Conservation (phyloP, 805 yeast genomes). For the Yarrowia porcina region DNA sequence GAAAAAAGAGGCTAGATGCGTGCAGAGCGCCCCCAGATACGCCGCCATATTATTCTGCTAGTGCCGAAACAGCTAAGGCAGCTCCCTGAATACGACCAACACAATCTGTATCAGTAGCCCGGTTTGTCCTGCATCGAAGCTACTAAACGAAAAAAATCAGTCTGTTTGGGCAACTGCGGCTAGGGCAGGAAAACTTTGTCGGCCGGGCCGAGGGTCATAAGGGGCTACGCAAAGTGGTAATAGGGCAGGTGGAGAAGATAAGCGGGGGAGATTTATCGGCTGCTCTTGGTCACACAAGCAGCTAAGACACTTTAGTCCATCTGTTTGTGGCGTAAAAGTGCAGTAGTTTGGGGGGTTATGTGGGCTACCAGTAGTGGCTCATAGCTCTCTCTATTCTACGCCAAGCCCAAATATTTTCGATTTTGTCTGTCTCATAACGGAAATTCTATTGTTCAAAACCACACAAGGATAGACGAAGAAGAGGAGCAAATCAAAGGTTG, state of each 20-base stretch:
- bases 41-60: background rate
- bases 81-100: conserved; percentile 20
- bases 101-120: conserved; percentile 10
- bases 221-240: background rate
- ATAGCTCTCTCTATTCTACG: background rate
- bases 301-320: background rate
- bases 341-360: background rate
- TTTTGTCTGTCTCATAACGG: conserved; percentile 12
- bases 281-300: background rate
- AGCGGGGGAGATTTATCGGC: too few species aligned
- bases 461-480: background rate
- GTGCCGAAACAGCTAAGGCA: conserved; percentile 13
- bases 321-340: background rate
- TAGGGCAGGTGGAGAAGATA: background rate
- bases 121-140: conserved; percentile 23
- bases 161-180: background rate
- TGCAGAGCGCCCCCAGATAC: background rate
- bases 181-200: background rate
- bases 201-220: conserved; percentile 4
- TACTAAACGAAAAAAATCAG: background rate
- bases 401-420: background rate
- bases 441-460: background rate
- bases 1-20: background rate
- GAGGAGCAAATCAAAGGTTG: background rate
- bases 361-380: background rate